These are phyloP conservation scores for Sporobolomyces phaffii DNA, from an alignment of 768 basidiomycete species.

Conservation along the genomic window DNA sequence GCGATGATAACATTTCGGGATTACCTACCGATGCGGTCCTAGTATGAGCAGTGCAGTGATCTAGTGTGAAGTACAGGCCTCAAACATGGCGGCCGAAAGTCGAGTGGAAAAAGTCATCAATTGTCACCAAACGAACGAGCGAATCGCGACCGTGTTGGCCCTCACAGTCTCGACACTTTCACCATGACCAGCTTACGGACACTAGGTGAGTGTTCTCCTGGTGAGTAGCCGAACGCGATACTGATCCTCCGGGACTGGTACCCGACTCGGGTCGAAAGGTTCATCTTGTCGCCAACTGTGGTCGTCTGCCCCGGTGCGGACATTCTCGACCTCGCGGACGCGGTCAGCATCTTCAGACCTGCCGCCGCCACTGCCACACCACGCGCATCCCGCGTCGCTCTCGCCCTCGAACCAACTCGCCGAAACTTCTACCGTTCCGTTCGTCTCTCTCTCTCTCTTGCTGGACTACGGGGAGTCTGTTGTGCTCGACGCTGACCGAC, in stretches of 20 bases:
- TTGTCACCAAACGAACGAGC: background rate
- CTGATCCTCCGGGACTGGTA: too few species aligned
- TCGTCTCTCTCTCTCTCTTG: background rate
- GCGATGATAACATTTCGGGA: too few species aligned
- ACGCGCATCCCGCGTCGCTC: constrained; percentile 17
- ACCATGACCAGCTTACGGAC: constrained; percentile 10
- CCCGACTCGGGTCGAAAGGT: too few species aligned
- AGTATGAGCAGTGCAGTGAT: too few species aligned
- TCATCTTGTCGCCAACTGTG: background rate
- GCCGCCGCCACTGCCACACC: constrained; percentile 11
- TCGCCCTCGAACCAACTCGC: background rate
- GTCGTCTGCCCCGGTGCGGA: background rate
- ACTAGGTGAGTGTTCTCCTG: background rate
- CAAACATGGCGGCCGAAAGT: background rate
- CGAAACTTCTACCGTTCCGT: constrained; percentile 4
- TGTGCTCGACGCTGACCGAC: too few species aligned
- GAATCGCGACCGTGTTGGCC: too few species aligned
- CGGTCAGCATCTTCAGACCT: background rate
- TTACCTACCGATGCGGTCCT: too few species aligned
- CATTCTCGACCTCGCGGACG: background rate
- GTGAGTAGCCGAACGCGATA: too few species aligned
- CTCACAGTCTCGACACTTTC: background rate
- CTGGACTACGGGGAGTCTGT: too few species aligned
- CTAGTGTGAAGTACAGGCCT: too few species aligned
- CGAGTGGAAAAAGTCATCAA: background rate